A percentile compares a stretch with the other conserved stretches of the same genome.
phyloP scores from a whole-genome alignment of 805 yeast genomes.

The Lipomyces orientalis region DNA sequence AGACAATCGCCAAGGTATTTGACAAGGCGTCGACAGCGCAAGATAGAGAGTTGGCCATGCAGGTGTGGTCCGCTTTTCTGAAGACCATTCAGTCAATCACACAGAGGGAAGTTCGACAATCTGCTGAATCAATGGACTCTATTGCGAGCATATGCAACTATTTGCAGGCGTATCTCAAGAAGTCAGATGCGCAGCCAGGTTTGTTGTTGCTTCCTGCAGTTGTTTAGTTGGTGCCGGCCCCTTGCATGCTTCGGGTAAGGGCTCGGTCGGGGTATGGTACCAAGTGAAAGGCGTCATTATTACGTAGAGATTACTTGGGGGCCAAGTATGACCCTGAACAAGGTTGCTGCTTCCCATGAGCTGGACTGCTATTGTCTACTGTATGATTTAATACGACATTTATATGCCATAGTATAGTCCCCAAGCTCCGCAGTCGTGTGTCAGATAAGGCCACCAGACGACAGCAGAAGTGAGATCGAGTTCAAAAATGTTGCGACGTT shows the following conservation, averaged over 20 bases:
- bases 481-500: too few relatives aligned
- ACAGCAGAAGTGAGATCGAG: too few relatives aligned
- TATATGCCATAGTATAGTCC: too few relatives aligned
- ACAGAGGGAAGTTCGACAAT: slow-evolving; percentile 29
- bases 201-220: neutral
- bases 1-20: slow-evolving; percentile 16
- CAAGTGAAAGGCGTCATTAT: neutral
- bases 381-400: too few relatives aligned
- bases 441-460: too few relatives aligned
- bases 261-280: neutral
- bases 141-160: slow-evolving; percentile 25
- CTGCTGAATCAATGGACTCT: slow-evolving; percentile 27
- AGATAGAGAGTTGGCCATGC: neutral
- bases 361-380: too few relatives aligned
- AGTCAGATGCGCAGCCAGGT: slow-evolving; percentile 8
- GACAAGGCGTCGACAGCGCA: slow-evolving; percentile 11
- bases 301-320: neutral
- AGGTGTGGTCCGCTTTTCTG: slow-evolving; percentile 26
- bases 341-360: too few relatives aligned
- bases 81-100: slow-evolving; percentile 16
- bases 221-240: neutral
- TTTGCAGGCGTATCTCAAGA: slow-evolving; percentile 5
- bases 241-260: neutral
- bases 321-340: too few relatives aligned
- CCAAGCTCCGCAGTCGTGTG: too few relatives aligned